Conservation (phyloP, 1,284 basidiomycete species). For the Fomitopsis schrenkii region DNA sequence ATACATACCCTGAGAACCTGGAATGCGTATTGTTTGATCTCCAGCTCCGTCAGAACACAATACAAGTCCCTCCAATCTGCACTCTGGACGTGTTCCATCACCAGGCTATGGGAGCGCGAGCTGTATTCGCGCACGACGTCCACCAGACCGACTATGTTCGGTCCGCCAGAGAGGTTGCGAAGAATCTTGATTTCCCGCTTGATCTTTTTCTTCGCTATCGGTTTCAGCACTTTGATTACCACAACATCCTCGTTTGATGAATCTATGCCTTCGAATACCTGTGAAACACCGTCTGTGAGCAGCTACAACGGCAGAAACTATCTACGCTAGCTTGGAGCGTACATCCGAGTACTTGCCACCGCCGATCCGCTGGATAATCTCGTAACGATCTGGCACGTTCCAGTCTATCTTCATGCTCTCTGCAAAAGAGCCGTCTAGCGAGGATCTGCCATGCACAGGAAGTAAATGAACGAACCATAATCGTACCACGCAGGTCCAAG, state of each 20-base stretch:
- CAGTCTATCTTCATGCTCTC: conserved; percentile 76
- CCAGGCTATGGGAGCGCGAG: conserved; percentile 77
- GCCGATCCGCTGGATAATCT: conserved; percentile 97
- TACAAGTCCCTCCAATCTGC: conserved; percentile 84
- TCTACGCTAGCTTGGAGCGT: neutral
- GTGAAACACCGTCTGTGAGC: neutral
- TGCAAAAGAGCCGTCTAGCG: conserved; percentile 21
- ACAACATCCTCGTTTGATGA: conserved; percentile 76
- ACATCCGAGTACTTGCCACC: conserved; percentile 96
- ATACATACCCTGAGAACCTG: conserved; percentile 71
- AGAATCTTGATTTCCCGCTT: conserved; percentile 92
- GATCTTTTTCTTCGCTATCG: conserved; percentile 90
- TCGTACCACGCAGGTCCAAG: conserved; percentile 77
- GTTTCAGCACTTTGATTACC: conserved; percentile 89
- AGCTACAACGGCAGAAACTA: neutral
- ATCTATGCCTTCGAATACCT: conserved; percentile 87
- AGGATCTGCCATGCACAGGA: neutral
- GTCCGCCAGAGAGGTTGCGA: conserved; percentile 82
- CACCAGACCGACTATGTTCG: conserved; percentile 78
- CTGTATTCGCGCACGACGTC: conserved; percentile 80
- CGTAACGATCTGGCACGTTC: conserved; percentile 97
- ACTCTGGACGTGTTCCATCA: conserved; percentile 85
- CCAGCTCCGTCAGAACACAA: conserved; percentile 70
- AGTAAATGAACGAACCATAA: conserved; percentile 50
- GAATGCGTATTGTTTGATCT: conserved; percentile 83